phyloP scores from a whole-genome alignment of 257 asterid species.

The Linderniella brevidens region DNA sequence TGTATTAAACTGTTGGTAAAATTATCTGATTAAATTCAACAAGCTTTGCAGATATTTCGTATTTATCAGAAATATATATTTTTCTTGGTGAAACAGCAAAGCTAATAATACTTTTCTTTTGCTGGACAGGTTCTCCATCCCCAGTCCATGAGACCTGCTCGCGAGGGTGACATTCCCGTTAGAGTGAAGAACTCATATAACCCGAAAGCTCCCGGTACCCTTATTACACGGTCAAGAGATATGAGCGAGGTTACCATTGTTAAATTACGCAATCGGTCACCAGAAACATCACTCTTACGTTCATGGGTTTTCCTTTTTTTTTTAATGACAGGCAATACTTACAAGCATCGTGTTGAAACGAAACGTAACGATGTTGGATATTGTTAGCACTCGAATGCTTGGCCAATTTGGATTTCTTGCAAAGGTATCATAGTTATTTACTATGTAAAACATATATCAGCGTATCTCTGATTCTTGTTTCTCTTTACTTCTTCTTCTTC shows the following conservation, averaged over 20 bases:
- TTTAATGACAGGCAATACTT: conserved; percentile 37
- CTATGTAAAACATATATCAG: neutral
- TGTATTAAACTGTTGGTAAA: neutral
- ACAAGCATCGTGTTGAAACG: conserved; percentile 68
- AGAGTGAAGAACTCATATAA: conserved; percentile 73
- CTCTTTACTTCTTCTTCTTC: conserved; percentile 1
- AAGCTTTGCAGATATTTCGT: neutral
- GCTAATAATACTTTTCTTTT: neutral
- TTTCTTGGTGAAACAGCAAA: too few species aligned
- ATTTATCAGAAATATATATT: neutral
- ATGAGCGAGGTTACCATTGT: conserved; percentile 34
- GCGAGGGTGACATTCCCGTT: conserved; percentile 63
- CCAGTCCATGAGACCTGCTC: conserved; percentile 74
- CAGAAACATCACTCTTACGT: neutral
- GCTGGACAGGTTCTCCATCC: conserved; percentile 55
- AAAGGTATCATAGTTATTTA: conserved; percentile 21
- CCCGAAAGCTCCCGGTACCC: conserved; percentile 69
- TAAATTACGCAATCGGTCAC: neutral
- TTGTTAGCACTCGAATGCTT: conserved; percentile 69
- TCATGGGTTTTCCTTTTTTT: too few species aligned
- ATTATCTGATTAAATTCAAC: neutral
- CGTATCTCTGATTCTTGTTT: neutral
- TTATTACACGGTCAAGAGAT: conserved; percentile 47
- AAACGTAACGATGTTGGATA: conserved; percentile 71
- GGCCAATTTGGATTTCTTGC: conserved; percentile 80